phyloP scores from a whole-genome alignment of 345 rosid genomes.

The Adansonia digitata region DNA sequence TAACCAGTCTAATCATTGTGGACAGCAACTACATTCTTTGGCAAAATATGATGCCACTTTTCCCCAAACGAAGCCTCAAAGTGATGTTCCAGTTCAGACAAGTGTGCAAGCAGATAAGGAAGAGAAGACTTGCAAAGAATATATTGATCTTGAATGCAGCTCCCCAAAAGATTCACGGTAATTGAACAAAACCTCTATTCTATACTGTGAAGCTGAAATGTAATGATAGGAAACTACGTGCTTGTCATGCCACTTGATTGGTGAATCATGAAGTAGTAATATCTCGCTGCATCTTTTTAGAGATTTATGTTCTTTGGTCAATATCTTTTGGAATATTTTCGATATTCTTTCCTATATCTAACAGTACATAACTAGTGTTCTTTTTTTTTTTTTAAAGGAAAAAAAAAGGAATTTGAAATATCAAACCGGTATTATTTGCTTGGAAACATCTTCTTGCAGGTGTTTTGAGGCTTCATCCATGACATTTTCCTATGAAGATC shows the following conservation, averaged over 20 bases:
- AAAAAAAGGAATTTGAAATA: not conserved
- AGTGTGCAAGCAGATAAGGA: conserved; percentile 33
- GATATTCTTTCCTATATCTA: not conserved
- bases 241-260: not conserved
- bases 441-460: conserved; percentile 37
- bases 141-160: conserved; percentile 48
- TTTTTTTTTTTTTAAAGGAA: no score
- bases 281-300: not conserved
- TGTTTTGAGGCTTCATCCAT: conserved; percentile 33
- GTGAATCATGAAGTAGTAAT: not conserved
- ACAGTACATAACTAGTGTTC: not conserved
- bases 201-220: conserved; percentile 3
- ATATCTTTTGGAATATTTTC: not conserved
- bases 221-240: not conserved
- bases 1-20: conserved; percentile 28
- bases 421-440: not conserved
- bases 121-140: conserved; percentile 29
- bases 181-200: conserved; percentile 17
- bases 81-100: conserved; percentile 27
- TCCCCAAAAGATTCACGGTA: conserved; percentile 54
- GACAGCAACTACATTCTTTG: conserved; percentile 21
- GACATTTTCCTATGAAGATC: conserved; percentile 43
- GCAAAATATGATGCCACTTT: conserved; percentile 24
- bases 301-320: not conserved
- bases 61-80: conserved; percentile 26